A percentile compares a stretch with the other conserved stretches of the same genome.
Evolutionary conservation across 257 asterid genomes (phyloP).

Genomic region (Solanum dulcamara): DNA sequence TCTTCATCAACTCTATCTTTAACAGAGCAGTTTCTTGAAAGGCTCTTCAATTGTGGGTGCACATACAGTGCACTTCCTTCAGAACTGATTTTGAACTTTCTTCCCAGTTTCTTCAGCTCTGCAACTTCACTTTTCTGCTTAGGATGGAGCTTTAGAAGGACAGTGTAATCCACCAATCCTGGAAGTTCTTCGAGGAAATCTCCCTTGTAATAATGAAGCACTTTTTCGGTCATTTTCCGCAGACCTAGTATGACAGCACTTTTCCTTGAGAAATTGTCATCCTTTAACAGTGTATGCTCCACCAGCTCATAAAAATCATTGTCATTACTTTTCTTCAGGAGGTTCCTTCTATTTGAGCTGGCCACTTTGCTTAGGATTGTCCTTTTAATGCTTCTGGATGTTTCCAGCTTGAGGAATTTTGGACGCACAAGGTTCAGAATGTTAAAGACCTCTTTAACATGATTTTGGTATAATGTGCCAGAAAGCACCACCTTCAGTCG

Average conservation of each 20-base stretch:
- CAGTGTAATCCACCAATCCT: constrained; percentile 78
- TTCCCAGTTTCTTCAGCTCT: constrained; percentile 27
- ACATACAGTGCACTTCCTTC: constrained; percentile 94
- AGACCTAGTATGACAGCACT: constrained; percentile 68
- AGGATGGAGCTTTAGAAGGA: constrained; percentile 57
- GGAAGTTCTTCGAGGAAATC: constrained; percentile 95
- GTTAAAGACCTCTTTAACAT: constrained; percentile 87
- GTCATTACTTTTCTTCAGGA: constrained; percentile 43
- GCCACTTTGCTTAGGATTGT: constrained; percentile 76
- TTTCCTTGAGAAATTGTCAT: constrained; percentile 60
- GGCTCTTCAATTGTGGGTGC: constrained; percentile 62
- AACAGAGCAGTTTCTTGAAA: constrained; percentile 44
- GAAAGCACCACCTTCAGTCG: constrained; percentile 87
- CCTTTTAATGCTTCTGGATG: constrained; percentile 54
- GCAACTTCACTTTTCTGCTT: constrained; percentile 45
- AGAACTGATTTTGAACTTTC: constrained; percentile 63
- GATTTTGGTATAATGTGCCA: constrained; percentile 93
- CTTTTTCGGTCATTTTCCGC: constrained; percentile 79
- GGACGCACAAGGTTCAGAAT: constrained; percentile 95
- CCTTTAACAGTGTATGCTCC: constrained; percentile 65
- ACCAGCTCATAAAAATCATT: constrained; percentile 70
- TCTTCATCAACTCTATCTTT: constrained; percentile 76
- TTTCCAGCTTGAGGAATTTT: constrained; percentile 62
- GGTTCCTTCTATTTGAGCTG: constrained; percentile 32
- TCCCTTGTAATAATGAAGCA: constrained; percentile 89